These are phyloP conservation scores for Calonectria crousiana DNA, from an alignment of 2,329 filamentous ascomycete genomes.

Conservation along the genomic window DNA sequence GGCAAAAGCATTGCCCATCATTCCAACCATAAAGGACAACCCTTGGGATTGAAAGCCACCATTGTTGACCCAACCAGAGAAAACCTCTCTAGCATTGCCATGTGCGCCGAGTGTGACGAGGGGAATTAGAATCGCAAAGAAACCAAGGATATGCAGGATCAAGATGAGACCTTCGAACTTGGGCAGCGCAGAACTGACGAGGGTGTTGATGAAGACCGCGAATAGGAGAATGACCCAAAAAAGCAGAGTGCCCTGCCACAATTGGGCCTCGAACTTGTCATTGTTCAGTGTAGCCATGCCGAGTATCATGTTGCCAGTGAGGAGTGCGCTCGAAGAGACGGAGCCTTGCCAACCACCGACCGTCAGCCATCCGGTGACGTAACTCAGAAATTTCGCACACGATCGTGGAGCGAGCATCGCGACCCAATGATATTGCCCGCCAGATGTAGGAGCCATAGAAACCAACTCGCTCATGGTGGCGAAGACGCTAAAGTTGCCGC, in stretches of 20 bases:
- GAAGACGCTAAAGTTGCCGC: constrained; percentile 59
- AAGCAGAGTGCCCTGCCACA: constrained; percentile 63
- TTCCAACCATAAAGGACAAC: constrained; percentile 59
- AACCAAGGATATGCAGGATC: constrained; percentile 58
- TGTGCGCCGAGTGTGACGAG: constrained; percentile 49
- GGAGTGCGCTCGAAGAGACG: constrained; percentile 51
- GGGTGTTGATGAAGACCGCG: constrained; percentile 63
- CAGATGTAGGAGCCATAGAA: constrained; percentile 62
- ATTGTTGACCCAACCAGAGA: constrained; percentile 57
- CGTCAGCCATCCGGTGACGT: constrained; percentile 62
- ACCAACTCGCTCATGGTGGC: constrained; percentile 55
- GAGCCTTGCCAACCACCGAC: constrained; percentile 61
- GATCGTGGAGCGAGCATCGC: constrained; percentile 62
- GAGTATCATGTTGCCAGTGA: constrained; percentile 61
- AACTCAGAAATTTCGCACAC: constrained; percentile 66
- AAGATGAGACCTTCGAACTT: constrained; percentile 64
- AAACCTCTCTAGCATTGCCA: constrained; percentile 52
- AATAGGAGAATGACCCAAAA: constrained; percentile 61
- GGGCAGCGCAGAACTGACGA: constrained; percentile 58
- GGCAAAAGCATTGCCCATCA: constrained; percentile 55
- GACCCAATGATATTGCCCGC: constrained; percentile 73
- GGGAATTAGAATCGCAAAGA: constrained; percentile 49
- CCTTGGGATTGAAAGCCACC: constrained; percentile 58
- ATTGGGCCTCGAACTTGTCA: constrained; percentile 51
- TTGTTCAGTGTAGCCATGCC: constrained; percentile 46